These are phyloP conservation scores for Phyllosticta citriasiana DNA, from an alignment of 2,329 filamentous ascomycete genomes.

Conservation along the genomic window DNA sequence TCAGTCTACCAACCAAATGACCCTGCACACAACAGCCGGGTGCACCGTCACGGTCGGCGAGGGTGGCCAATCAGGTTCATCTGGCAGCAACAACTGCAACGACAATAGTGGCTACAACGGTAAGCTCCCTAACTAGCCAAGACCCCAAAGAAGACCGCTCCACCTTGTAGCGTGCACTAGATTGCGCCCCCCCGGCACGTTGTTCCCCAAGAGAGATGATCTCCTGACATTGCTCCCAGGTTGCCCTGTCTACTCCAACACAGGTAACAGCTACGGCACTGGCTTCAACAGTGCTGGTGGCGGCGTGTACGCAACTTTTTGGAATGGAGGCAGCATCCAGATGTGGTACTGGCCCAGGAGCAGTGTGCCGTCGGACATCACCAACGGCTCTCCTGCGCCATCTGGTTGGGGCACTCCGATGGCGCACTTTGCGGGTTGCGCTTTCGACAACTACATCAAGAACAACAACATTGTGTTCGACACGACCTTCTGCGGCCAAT, in stretches of 20 bases:
- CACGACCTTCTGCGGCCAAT: constrained; percentile 46
- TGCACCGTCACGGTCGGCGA: constrained; percentile 24
- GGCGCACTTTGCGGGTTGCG: constrained; percentile 29
- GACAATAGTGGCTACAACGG: constrained; percentile 22
- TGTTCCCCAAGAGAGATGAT: not conserved
- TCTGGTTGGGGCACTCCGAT: constrained; percentile 32
- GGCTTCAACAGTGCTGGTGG: constrained; percentile 32
- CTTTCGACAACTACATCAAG: constrained; percentile 26
- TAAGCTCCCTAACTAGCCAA: not conserved
- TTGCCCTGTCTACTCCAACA: constrained; percentile 22
- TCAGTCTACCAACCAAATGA: constrained; percentile 26
- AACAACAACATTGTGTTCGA: constrained; percentile 37
- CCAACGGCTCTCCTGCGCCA: constrained; percentile 30
- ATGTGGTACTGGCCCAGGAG: constrained; percentile 37
- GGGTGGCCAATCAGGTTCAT: constrained; percentile 23
- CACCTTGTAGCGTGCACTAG: not conserved
- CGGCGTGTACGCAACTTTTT: constrained; percentile 34
- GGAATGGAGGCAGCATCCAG: constrained; percentile 32
- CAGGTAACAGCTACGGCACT: constrained; percentile 25
- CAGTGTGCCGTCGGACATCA: constrained; percentile 34
- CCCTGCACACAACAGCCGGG: constrained; percentile 27
- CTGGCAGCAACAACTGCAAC: constrained; percentile 26
- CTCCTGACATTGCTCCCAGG: constrained; percentile 13
- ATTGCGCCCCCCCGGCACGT: not conserved
- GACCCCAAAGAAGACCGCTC: not conserved